Base-by-base conservation (phyloP, 129 eudicot genomes). In the Smallanthus sonchifolius region DNA sequence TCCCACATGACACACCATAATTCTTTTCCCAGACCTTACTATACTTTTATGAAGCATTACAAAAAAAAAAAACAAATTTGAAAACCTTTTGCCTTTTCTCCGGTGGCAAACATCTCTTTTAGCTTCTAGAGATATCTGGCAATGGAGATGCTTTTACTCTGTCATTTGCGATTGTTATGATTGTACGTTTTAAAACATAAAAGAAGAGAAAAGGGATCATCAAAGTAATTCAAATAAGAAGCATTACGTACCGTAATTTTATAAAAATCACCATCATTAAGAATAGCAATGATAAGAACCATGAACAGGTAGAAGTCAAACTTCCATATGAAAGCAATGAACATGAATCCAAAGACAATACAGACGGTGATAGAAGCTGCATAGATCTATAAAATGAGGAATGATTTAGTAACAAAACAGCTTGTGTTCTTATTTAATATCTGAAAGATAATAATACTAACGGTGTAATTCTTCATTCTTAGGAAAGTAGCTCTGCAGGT, bases 111-210 rank as follows among this genome's bases (percentile, higher is more conserved):
- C 48, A 64, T 64, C 47, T 64, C 69, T 36, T 64, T 64, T n/a
- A 64, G 69, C 48, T 64, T 64, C 69, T 48, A 24, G 30, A 64
- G 14, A 30, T 36, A 16, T 64, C 48, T 7, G 69, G 69, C 8
- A 37, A 37, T 2, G 69, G 69, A 64, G 69, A 64, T 64, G 69
- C 48, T 38, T 64, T 64, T 32, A 64, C 69, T 7, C 69, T 64
- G 10, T 64, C 69, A 32, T 64, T 64, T 16, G 69, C 37, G 34
- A 64, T 64, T 37, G 69, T 64, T 34, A 64, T 64, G 69, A 64
- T 64, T 3, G 69, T 64, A 36, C 67, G 30, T 42, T 61, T 13
- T 61, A 34, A 61, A 61, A 61, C 43, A 61, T 61, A 61, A 5
- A 2, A 2, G 42, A 42, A 11, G 15, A 24, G 30, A 24, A 24